A percentile compares a stretch with the other conserved stretches of the same genome.
phyloP scores from a whole-genome alignment of 2,329 filamentous ascomycete genomes.

The Colletotrichum salicis region DNA sequence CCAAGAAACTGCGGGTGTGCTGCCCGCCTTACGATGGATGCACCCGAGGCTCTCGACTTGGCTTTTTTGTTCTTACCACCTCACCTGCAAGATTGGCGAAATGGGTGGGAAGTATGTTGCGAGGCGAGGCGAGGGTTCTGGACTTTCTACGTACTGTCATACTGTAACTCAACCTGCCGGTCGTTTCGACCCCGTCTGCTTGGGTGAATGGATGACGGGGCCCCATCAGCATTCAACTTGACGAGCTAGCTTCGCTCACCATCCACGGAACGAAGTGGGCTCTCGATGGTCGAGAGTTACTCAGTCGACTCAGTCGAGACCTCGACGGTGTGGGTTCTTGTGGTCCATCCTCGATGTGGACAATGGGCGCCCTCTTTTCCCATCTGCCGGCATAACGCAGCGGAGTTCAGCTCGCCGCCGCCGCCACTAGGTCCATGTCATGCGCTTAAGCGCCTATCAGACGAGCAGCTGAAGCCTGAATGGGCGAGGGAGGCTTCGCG shows the following conservation, averaged over 20 bases:
- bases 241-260: constrained; percentile 23
- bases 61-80: not conserved
- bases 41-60: not conserved
- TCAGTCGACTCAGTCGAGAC: no score
- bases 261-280: not conserved
- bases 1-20: constrained; percentile 8
- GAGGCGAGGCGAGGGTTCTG: constrained; percentile 4
- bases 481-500: not conserved
- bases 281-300: not conserved
- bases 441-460: constrained; percentile 1
- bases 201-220: not conserved
- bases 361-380: not conserved
- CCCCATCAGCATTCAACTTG: constrained; percentile 5
- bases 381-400: constrained; percentile 16
- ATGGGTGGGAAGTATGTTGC: not conserved
- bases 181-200: not conserved
- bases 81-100: constrained; percentile 17
- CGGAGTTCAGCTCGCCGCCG: not conserved
- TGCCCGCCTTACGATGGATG: not conserved
- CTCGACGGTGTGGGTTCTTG: not conserved
- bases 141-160: not conserved
- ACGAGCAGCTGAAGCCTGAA: not conserved
- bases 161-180: not conserved
- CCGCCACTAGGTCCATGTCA: constrained; percentile 2
- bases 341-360: constrained; percentile 5